A percentile compares a stretch with the other conserved stretches of the same genome.
These are phyloP conservation scores for Hura crepitans DNA, from an alignment of 441 rosid species.

Conservation along the genomic window DNA sequence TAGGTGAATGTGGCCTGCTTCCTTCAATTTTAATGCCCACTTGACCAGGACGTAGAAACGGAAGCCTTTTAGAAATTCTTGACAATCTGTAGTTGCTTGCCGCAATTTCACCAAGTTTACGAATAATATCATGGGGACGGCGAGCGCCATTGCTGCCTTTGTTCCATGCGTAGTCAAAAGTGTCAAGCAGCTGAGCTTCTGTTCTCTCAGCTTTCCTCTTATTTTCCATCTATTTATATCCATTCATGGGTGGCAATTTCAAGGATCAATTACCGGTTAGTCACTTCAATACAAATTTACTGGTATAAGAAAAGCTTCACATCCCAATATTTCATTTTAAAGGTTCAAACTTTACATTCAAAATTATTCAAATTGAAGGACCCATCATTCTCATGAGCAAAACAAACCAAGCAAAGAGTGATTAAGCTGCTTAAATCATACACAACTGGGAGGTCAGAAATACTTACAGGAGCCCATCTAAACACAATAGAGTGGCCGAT, in stretches of 20 bases:
- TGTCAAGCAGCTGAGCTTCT: constrained; percentile 51
- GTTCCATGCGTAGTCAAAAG: constrained; percentile 91
- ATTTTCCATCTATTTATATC: constrained; percentile 49
- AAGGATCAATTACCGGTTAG: not conserved
- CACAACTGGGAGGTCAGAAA: not conserved
- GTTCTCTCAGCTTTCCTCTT: constrained; percentile 56
- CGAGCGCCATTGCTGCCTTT: constrained; percentile 65
- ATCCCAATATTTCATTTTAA: not conserved
- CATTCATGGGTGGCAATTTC: constrained; percentile 4
- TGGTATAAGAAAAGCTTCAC: not conserved
- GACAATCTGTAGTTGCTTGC: constrained; percentile 32
- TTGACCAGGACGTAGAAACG: constrained; percentile 35
- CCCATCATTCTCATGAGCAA: not conserved
- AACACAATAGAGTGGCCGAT: constrained; percentile 48
- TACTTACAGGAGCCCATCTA: constrained; percentile 79
- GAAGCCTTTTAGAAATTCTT: constrained; percentile 33
- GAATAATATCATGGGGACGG: constrained; percentile 49
- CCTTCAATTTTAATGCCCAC: constrained; percentile 45
- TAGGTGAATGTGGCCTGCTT: constrained; percentile 22
- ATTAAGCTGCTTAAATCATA: not conserved
- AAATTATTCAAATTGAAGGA: not conserved
- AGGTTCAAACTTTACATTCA: not conserved
- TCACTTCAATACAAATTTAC: not conserved
- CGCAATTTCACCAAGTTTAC: constrained; percentile 34
- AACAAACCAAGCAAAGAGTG: not conserved